Base-by-base conservation (phyloP, 768 basidiomycete genomes). In the Lentinus tigrinus region DNA sequence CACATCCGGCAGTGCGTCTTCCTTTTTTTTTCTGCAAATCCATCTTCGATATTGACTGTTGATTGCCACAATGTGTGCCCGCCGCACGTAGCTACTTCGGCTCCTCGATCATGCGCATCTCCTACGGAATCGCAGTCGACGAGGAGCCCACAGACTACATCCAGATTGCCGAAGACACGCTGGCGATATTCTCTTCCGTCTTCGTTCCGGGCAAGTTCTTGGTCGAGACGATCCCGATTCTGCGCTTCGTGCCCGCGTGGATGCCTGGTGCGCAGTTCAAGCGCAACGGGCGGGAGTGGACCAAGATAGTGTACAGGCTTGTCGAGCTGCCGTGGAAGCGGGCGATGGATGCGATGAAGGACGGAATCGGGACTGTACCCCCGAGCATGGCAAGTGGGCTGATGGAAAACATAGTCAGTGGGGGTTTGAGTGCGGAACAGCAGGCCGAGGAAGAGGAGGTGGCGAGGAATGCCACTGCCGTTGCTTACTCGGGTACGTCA, bases 191-290 rank as follows among this genome's bases (percentile, higher is more conserved):
- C 42, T 40, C 48, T 2, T 23, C 19, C n/a, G 42, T 42, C 3
- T 44, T 58, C 21, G 53, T 48, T 2, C 69, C 70, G 13, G 70
- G 69, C 3, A 53, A 64, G 5, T 71, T 63, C 54, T 54, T 68
- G 5, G 69, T 71, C 31, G 69, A 71, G 28, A 61, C 60, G n/a
- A n/a, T 71, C 19, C 68, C 56, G 14, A 26, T 42, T 56, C 54
- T 68, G 47, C 58, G 61, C 26, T 62, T 63, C 42, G 23, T 68
- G 16, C 67, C 67, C 0, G n/a, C 26, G n/a, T 68, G 67, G 67
- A 5, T 63, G 16, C 65, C 67, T 7, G 67, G 67, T 2, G 65
- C 62, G 17, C 48, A 36, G 7, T 68, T 68, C 57, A 60, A 60
- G 39, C 59, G 62, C 11, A 27, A 47, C 13, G 60, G 58, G 3